Percentiles rank a stretch among this genome's conserved stretches.
phyloP scores from a whole-genome alignment of 208 protist species.

The Acanthamoeba lugdunensis region DNA sequence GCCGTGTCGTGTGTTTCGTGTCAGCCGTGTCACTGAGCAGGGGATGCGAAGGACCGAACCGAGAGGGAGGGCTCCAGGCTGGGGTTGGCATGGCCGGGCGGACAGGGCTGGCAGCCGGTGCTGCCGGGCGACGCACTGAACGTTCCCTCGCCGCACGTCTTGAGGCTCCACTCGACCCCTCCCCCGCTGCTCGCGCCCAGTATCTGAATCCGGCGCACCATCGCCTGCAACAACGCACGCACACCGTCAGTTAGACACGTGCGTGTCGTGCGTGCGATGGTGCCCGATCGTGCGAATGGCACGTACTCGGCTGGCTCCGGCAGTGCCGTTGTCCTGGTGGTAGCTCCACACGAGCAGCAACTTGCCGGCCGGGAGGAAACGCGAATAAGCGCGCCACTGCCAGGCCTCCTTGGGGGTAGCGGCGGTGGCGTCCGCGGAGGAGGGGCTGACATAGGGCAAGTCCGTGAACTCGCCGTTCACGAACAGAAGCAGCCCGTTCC shows the following conservation, averaged over 20 bases:
- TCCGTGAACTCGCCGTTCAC: slow-evolving; percentile 32
- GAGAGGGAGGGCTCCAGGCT: neutral
- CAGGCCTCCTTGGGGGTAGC: too few relatives aligned
- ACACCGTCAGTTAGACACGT: neutral
- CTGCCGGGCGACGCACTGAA: slow-evolving; percentile 1
- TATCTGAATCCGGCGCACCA: slow-evolving; percentile 24
- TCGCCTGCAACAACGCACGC: neutral
- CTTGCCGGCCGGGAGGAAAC: neutral
- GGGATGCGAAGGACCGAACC: neutral
- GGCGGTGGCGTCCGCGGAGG: neutral
- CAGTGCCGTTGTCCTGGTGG: slow-evolving; percentile 17
- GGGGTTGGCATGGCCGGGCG: slow-evolving; percentile 16
- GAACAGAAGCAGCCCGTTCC: slow-evolving; percentile 41
- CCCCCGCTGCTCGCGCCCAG: slow-evolving; percentile 8
- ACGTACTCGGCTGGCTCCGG: neutral
- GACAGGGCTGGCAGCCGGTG: neutral
- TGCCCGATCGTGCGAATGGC: neutral
- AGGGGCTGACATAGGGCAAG: neutral
- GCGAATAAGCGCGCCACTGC: slow-evolving; percentile 5
- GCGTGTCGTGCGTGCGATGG: neutral
- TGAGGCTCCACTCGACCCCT: slow-evolving; percentile 25
- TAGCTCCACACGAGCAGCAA: slow-evolving; percentile 27
- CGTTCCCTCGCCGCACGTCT: slow-evolving; percentile 30
- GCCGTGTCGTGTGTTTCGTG: neutral
- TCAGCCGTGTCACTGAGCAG: neutral